Percentiles rank a stretch among this genome's conserved stretches.
phyloP scores from a whole-genome alignment of 768 basidiomycete species.

The Crepidotus variabilis region DNA sequence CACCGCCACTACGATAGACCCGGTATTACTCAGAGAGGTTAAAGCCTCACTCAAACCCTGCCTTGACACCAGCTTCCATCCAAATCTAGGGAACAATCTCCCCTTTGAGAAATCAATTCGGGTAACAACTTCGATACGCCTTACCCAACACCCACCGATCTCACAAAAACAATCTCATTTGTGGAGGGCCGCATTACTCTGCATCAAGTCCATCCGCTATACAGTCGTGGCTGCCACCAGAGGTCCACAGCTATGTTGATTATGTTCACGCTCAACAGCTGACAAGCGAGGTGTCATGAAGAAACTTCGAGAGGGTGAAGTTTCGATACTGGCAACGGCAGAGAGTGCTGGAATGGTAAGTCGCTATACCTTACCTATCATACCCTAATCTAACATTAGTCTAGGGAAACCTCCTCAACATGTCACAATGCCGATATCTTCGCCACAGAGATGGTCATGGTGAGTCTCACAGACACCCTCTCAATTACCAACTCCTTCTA shows the following conservation, averaged over 20 bases:
- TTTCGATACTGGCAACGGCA: conserved; percentile 25
- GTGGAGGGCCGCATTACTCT: conserved; percentile 16
- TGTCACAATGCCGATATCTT: too few species aligned
- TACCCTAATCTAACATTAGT: too few species aligned
- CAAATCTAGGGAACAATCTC: conserved; percentile 34
- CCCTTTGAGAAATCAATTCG: conserved; percentile 19
- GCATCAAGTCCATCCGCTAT: conserved; percentile 12
- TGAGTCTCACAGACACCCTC: neutral
- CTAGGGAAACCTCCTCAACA: too few species aligned
- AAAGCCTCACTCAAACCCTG: conserved; percentile 20
- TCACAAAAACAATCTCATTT: conserved; percentile 18
- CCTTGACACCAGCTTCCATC: conserved; percentile 17
- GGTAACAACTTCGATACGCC: conserved; percentile 10
- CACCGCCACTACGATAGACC: conserved; percentile 31
- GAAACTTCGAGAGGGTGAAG: conserved; percentile 18
- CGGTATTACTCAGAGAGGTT: conserved; percentile 22
- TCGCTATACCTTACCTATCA: too few species aligned
- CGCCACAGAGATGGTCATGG: conserved; percentile 12
- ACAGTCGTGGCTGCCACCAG: neutral
- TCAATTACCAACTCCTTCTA: neutral
- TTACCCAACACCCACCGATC: conserved; percentile 5
- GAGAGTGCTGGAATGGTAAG: conserved; percentile 34
- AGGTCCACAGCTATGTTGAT: neutral
- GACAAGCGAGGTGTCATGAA: conserved; percentile 11
- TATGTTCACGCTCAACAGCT: neutral